These are phyloP conservation scores for Sechiopsis laciniata DNA, from an alignment of 306 rosid species.

Conservation along the genomic window DNA sequence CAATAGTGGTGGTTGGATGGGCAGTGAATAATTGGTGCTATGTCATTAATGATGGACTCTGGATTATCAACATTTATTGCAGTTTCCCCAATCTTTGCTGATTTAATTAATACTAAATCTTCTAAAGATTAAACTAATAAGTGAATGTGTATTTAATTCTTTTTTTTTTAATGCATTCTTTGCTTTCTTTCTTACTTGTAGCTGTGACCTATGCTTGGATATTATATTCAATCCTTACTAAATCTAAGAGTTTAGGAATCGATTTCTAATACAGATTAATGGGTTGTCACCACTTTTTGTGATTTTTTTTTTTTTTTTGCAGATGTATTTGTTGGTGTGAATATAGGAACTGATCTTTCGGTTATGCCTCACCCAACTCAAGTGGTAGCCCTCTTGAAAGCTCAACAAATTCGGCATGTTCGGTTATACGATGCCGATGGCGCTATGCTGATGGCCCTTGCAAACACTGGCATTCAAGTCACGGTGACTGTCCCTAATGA, in stretches of 20 bases:
- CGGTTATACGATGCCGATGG: conserved; percentile 70
- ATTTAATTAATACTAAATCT: too few relatives aligned
- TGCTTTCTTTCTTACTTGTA: not conserved
- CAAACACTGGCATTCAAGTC: conserved; percentile 70
- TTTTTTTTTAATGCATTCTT: not conserved
- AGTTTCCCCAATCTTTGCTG: too few relatives aligned
- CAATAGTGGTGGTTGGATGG: too few relatives aligned
- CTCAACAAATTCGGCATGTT: conserved; percentile 68
- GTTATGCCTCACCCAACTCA: conserved; percentile 78
- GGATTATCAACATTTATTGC: too few relatives aligned
- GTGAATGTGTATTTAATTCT: too few relatives aligned
- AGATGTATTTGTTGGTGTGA: conserved; percentile 79
- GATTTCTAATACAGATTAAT: not conserved
- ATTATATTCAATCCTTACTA: not conserved
- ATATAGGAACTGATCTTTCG: conserved; percentile 75
- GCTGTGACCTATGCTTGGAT: not conserved
- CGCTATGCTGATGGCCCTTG: conserved; percentile 69
- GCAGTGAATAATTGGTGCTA: too few relatives aligned
- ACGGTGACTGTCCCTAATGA: conserved; percentile 75
- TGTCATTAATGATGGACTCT: too few relatives aligned
- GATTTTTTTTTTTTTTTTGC: conserved; percentile 28
- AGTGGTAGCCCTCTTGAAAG: conserved; percentile 72
- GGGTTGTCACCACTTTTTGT: conserved; percentile 26
- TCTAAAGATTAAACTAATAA: too few relatives aligned
- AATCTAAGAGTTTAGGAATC: too few relatives aligned